Evolutionary conservation across 1,139 yeast genomes (phyloP).

Genomic region (Taphrina populina): DNA sequence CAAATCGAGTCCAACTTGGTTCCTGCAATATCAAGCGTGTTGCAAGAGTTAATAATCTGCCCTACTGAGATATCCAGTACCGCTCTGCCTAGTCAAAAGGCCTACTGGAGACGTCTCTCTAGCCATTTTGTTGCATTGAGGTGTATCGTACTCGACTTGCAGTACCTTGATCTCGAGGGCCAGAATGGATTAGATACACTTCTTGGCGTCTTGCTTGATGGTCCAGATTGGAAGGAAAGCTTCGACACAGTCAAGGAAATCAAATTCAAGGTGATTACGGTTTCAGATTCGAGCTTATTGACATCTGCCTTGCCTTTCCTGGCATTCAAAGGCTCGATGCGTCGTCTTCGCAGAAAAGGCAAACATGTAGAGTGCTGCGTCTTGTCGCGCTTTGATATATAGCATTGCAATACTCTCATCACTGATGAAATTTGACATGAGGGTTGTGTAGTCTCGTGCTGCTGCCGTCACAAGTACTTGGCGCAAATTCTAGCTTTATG

Average conservation of each 20-base stretch:
- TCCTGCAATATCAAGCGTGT: conserved; percentile 2
- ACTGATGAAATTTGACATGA: too few relatives aligned
- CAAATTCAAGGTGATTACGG: neutral
- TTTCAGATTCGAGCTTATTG: neutral
- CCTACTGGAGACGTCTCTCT: conserved; percentile 11
- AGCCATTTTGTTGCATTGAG: conserved; percentile 7
- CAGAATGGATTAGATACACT: neutral
- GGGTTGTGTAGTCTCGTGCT: too few relatives aligned
- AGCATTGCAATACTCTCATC: too few relatives aligned
- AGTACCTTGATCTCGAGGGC: neutral
- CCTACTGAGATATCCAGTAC: neutral
- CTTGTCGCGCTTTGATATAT: too few relatives aligned
- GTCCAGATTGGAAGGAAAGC: conserved; percentile 12
- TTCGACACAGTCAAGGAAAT: conserved; percentile 10
- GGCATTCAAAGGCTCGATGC: conserved; percentile 12
- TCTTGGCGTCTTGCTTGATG: conserved; percentile 5
- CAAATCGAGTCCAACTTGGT: conserved; percentile 4
- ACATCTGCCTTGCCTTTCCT: conserved; percentile 4
- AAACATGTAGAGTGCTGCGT: conserved; percentile 3
- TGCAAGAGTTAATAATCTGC: conserved; percentile 8
- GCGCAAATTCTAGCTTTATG: too few relatives aligned
- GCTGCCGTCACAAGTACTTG: too few relatives aligned
- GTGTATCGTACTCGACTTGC: neutral
- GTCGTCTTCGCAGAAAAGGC: conserved; percentile 1
- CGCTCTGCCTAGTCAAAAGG: neutral